Base-by-base conservation (phyloP, 805 yeast genomes). In the Grigorovia humatica region DNA sequence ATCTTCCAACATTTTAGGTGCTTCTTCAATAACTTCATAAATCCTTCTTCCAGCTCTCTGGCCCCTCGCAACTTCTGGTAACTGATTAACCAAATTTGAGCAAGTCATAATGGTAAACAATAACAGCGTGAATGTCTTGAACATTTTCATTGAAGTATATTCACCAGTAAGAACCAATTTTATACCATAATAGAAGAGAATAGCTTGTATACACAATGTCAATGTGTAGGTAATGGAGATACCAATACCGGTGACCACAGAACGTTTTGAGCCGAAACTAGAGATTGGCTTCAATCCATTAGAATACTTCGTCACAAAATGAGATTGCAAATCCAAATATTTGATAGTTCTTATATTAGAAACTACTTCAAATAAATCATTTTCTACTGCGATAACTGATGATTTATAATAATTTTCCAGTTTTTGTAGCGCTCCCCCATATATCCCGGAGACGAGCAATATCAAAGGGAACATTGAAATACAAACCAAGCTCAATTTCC, bases 401-500 rank as follows among this genome's bases (percentile, higher is more conserved):
- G 72, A 70, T 58, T 85, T 84, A 60, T 87, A 87, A 1, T 57
- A 56, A 19, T 78, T 74, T 64, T 90, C 96, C 55, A 74, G 74
- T 9, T 56, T 64, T 53, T 77, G 81, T 35, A 83, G 66, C 2
- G 80, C 48, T 0, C 62, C 54, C 7, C 86, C 80, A 64, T 80
- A 87, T 0, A 72, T 46, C 0, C 70, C 66, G 2, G 90, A 77
- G 1, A 80, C 60, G 0, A 78, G 27, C 0, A 78, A 59, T 48
- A 86, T 80, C 12, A 81, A 55, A 0, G 96, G 95, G 13, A 85
- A 74, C 64, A 89, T 73, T 0, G 96, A 76, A 11, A 90, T 59
- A 1, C 96, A 95, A 1, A 88, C 93, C 9, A 91, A 68, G 1
- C 96, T 79, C 44, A 93, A 69, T 59, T 83, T 85, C 98, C 98